phyloP scores from a whole-genome alignment of 2,329 filamentous ascomycete genomes.

The Alternaria brassicicola region DNA sequence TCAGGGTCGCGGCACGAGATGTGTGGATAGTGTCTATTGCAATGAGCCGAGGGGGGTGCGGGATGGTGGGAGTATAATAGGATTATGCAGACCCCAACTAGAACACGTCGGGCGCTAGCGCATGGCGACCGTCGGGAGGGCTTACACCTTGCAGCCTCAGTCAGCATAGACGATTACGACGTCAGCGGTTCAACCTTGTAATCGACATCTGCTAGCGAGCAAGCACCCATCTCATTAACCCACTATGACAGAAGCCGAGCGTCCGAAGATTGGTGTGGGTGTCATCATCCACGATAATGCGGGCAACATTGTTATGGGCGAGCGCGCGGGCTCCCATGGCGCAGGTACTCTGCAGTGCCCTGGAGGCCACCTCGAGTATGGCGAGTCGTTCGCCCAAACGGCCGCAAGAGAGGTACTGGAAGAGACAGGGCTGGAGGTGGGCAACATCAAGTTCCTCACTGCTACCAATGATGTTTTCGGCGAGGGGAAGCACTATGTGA shows the following conservation, averaged over 20 bases:
- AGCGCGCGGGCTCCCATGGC: conserved; percentile 47
- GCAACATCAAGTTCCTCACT: conserved; percentile 59
- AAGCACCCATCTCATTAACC: background rate
- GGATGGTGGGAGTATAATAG: background rate
- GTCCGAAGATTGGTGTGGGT: conserved; percentile 55
- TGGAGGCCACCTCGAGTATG: conserved; percentile 76
- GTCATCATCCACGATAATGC: conserved; percentile 54
- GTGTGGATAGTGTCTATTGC: background rate
- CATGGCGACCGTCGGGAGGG: background rate
- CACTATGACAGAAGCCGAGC: conserved; percentile 29
- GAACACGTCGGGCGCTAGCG: background rate
- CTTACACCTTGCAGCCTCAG: background rate
- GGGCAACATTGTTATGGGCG: conserved; percentile 56
- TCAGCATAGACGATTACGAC: background rate
- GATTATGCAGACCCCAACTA: background rate
- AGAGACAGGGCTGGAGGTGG: conserved; percentile 67
- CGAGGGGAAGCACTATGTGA: conserved; percentile 74
- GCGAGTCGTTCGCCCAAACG: conserved; percentile 67
- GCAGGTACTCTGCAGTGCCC: conserved; percentile 70
- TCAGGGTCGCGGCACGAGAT: background rate
- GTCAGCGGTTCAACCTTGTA: background rate
- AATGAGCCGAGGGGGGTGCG: background rate
- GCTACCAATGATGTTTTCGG: conserved; percentile 72
- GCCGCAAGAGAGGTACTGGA: conserved; percentile 71
- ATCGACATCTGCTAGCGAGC: background rate